These are phyloP conservation scores for Sphaerulina populicola DNA, from an alignment of 2,329 filamentous ascomycete species.

Conservation along the genomic window DNA sequence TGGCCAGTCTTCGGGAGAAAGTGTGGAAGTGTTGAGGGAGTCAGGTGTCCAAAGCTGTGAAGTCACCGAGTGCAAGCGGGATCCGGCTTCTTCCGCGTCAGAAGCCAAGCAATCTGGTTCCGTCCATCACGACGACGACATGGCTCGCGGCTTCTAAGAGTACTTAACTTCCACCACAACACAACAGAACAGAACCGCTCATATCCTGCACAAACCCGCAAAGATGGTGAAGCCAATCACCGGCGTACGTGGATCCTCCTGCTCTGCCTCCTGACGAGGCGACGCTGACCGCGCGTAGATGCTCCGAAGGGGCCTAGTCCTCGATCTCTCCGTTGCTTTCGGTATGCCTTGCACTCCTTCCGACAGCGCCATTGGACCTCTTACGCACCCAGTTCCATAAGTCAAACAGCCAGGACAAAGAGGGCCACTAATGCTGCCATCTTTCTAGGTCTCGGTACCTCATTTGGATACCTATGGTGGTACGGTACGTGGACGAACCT, in stretches of 20 bases:
- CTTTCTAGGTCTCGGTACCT: slow-evolving; percentile 50
- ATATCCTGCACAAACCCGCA: slow-evolving; percentile 1
- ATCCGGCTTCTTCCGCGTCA: too few relatives aligned
- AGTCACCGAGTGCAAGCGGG: too few relatives aligned
- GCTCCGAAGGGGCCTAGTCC: slow-evolving; percentile 57
- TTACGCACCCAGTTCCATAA: neutral
- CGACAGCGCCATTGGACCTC: neutral
- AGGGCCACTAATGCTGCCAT: slow-evolving; percentile 1
- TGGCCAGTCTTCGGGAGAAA: too few relatives aligned
- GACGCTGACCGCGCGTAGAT: slow-evolving; percentile 42
- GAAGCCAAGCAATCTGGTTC: too few relatives aligned
- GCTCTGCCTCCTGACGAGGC: neutral
- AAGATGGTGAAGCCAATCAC: slow-evolving; percentile 43
- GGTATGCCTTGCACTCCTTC: slow-evolving; percentile 42
- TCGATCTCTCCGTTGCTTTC: slow-evolving; percentile 58
- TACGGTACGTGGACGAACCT: slow-evolving; percentile 46
- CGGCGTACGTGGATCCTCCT: slow-evolving; percentile 37
- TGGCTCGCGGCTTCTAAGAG: too few relatives aligned
- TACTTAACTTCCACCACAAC: too few relatives aligned
- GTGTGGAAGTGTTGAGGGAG: too few relatives aligned
- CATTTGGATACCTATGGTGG: slow-evolving; percentile 59
- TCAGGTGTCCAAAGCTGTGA: too few relatives aligned
- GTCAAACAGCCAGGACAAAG: neutral
- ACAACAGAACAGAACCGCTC: neutral
- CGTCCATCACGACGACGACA: too few relatives aligned